Evolutionary conservation across 73 alveolate genomes (phyloP).

Genomic region (Blepharisma stoltei): DNA sequence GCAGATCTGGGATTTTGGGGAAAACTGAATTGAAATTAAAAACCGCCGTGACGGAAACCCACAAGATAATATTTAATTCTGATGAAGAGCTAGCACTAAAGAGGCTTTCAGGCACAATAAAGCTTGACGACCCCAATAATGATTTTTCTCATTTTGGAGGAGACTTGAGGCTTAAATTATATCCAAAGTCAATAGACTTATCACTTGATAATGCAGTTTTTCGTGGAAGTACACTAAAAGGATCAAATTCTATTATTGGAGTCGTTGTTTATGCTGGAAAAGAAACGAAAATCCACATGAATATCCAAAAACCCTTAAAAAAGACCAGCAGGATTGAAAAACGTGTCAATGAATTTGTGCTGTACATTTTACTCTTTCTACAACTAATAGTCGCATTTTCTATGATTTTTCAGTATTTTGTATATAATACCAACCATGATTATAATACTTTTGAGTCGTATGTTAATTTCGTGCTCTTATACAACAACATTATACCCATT

Average conservation of each 20-base stretch:
- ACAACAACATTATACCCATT: slow-evolving; percentile 81
- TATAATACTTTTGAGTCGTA: slow-evolving; percentile 47
- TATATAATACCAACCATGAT: too few species aligned
- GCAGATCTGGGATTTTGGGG: slow-evolving; percentile 97
- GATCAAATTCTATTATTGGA: not conserved
- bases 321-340: slow-evolving; percentile 42
- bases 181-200: slow-evolving; percentile 39
- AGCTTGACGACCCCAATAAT: slow-evolving; percentile 57
- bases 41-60: slow-evolving; percentile 54
- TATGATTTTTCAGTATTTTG: not conserved
- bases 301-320: slow-evolving; percentile 1
- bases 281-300: slow-evolving; percentile 17
- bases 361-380: slow-evolving; percentile 49
- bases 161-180: slow-evolving; percentile 40
- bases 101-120: slow-evolving; percentile 33
- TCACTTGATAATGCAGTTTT: not conserved
- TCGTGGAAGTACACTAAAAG: slow-evolving; percentile 13
- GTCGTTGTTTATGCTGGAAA: slow-evolving; percentile 24
- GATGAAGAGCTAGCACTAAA: slow-evolving; percentile 37
- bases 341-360: slow-evolving; percentile 48
- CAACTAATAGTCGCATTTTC: slow-evolving; percentile 42
- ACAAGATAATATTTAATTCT: slow-evolving; percentile 74
- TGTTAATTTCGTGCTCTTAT: slow-evolving; percentile 63
- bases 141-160: slow-evolving; percentile 57
- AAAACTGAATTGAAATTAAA: slow-evolving; percentile 94